Evolutionary conservation across 495 filamentous ascomycete species (phyloP), one percentile per base, ranked within the genome.

Genomic region (Neurospora tetraspora): DNA sequence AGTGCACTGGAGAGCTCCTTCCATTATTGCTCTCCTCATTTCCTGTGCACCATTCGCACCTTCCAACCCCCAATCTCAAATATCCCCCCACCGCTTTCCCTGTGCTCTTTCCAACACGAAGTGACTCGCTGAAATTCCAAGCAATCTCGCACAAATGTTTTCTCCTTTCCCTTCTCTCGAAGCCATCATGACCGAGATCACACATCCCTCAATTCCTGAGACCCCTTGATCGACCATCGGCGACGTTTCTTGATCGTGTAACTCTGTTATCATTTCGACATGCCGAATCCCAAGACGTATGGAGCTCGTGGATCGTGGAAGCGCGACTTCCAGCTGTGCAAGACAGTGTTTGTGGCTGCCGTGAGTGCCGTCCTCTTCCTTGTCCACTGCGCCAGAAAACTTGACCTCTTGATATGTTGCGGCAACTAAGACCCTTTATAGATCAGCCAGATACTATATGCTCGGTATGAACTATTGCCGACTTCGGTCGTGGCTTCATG

Each of bases 401-500:
- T 36, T 14, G 53, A 65, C 14, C 38, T 47, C 38, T 31, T 38
- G 4, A 45, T 18, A 12, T n/a, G 4, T 20, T 5, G 6, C 12
- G 5, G 7, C 38, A 40, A 23, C 39, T 20, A 27, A 9, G 9
- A 34, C 36, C 72, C 40, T 71, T 69, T 42, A 68, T 8, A 73
- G 77, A 47, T 76, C 69, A 79, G 78, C 39, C 76, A 79, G 47
- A 71, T 79, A 14, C 59, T 79, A 6, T 78, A 74, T 45, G 72
- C 74, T 36, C 75, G 77, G 78, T 79, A 68, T 4, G 59, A 31
- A 39, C 12, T 9, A 31, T 39, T 14, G 16, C 6, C 4, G 16
- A n/a, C 11, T 65, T 65, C 3, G 53, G 53, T 34, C 53, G 53
- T 65, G 53, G 27, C 53, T 65, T 65, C 14, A 65, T 18, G n/a